Conservation (phyloP, 176 grass and related monocot species). For the Areca catechu region DNA sequence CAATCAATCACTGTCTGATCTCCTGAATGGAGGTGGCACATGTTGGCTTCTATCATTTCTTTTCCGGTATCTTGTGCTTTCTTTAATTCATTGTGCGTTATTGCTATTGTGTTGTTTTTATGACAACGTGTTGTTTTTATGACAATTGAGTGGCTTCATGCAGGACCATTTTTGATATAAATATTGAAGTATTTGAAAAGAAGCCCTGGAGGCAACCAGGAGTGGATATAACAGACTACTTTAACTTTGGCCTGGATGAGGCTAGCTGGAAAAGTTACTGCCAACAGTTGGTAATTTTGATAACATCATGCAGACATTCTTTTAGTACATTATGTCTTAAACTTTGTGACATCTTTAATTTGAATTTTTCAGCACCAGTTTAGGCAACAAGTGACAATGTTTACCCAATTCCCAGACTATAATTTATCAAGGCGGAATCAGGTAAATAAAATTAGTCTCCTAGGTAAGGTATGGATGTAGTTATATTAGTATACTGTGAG, state of each 20-base stretch:
- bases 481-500: constrained; percentile 1
- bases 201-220: constrained; percentile 70
- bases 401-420: constrained; percentile 16
- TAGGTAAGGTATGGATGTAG: constrained; percentile 10
- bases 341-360: constrained; percentile 1
- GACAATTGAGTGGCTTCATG: background rate
- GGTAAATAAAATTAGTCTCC: constrained; percentile 25
- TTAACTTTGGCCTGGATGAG: constrained; percentile 72
- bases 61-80: background rate
- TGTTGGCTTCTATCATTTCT: no score
- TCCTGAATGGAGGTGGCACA: no score
- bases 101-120: background rate
- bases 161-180: constrained; percentile 34
- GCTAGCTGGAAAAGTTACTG: constrained; percentile 81
- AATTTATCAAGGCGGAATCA: constrained; percentile 33
- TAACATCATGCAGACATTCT: constrained; percentile 6
- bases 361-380: constrained; percentile 28
- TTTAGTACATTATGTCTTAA: constrained; percentile 1
- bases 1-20: no score
- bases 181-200: constrained; percentile 58
- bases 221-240: constrained; percentile 54
- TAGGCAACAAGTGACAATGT: constrained; percentile 23
- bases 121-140: background rate
- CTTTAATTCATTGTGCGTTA: background rate
- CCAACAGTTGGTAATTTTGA: constrained; percentile 33